Percentiles rank a stretch among this genome's conserved stretches.
Evolutionary conservation across 2,329 filamentous ascomycete genomes (phyloP).

Genomic region (Trichoderma sp.): DNA sequence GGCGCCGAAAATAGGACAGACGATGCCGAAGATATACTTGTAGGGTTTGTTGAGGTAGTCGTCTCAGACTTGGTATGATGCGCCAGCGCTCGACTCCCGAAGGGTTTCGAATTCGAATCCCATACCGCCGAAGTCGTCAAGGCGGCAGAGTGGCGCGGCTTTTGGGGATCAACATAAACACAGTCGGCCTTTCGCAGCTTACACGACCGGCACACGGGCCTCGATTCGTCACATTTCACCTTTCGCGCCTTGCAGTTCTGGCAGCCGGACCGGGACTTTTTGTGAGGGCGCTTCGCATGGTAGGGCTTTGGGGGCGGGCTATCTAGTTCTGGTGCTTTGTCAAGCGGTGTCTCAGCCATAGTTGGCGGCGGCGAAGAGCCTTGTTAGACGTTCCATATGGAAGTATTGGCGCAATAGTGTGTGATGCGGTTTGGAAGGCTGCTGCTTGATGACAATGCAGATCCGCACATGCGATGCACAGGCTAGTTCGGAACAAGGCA

Average conservation of each 20-base stretch:
- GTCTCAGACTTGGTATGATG: neutral
- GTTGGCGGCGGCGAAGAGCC: neutral
- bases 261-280: conserved; percentile 56
- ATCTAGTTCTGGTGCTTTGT: neutral
- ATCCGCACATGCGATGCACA: neutral
- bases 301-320: conserved; percentile 29
- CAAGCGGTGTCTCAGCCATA: conserved; percentile 11
- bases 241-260: conserved; percentile 57
- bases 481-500: neutral
- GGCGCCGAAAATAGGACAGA: conserved; percentile 7
- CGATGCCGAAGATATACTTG: conserved; percentile 1
- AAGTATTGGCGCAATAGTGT: neutral
- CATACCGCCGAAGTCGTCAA: neutral
- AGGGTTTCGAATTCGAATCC: neutral
- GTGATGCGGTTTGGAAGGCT: neutral
- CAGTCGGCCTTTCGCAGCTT: conserved; percentile 50
- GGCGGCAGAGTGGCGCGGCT: neutral
- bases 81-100: neutral
- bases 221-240: conserved; percentile 56
- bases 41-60: neutral
- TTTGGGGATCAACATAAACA: conserved; percentile 40
- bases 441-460: neutral
- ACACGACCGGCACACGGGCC: conserved; percentile 53
- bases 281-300: conserved; percentile 54
- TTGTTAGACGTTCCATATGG: conserved; percentile 3